phyloP scores from a whole-genome alignment of 768 basidiomycete genomes.

The Albatrellus ellisii region DNA sequence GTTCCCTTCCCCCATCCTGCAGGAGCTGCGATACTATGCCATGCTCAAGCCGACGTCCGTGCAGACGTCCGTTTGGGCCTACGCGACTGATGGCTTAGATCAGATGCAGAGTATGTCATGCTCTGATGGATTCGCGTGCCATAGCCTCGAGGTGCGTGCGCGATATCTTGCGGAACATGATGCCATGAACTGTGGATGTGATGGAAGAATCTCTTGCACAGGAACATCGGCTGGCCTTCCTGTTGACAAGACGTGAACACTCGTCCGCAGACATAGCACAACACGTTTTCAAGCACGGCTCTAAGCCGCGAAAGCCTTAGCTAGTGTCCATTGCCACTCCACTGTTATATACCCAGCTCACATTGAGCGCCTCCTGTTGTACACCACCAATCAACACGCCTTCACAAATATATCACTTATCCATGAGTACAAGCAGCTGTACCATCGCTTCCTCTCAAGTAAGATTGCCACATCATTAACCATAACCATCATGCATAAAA shows the following conservation, averaged over 20 bases:
- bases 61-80: slow-evolving; percentile 13
- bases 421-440: too few relatives aligned
- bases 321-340: too few relatives aligned
- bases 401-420: too few relatives aligned
- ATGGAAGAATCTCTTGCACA: slow-evolving; percentile 12
- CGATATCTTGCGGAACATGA: background rate
- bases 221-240: slow-evolving; percentile 39
- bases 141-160: slow-evolving; percentile 37
- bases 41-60: slow-evolving; percentile 13
- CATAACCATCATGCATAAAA: too few relatives aligned
- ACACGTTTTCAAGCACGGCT: background rate
- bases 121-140: slow-evolving; percentile 25
- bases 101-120: slow-evolving; percentile 26
- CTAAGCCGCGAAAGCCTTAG: too few relatives aligned
- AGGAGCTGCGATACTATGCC: background rate
- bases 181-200: too few relatives aligned
- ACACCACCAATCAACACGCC: too few relatives aligned
- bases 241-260: slow-evolving; percentile 30
- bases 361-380: too few relatives aligned
- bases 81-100: slow-evolving; percentile 12
- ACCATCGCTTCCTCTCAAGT: too few relatives aligned
- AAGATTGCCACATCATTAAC: too few relatives aligned
- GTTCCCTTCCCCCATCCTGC: background rate
- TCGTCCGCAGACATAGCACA: slow-evolving; percentile 25
- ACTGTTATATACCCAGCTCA: too few relatives aligned